A percentile compares a stretch with the other conserved stretches of the same genome.
Conservation (phyloP, 345 rosid species). For the Sapria himalayana region DNA sequence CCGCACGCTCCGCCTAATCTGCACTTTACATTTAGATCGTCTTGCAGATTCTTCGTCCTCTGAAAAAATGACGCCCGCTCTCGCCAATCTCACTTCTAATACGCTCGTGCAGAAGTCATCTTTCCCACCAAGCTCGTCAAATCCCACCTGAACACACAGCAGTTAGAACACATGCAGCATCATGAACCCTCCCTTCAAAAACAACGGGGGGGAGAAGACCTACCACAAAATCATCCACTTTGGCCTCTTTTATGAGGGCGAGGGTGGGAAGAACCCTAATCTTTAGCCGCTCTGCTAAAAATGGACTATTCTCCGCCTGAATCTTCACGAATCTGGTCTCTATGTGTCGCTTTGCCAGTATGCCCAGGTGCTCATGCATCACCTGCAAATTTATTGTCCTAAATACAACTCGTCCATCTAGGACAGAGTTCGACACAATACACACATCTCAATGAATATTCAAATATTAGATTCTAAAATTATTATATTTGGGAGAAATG, state of each 20-base stretch:
- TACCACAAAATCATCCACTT: constrained; percentile 97
- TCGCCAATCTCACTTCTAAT: constrained; percentile 76
- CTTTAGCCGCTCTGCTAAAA: constrained; percentile 81
- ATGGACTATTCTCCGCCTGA: constrained; percentile 97
- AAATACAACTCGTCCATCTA: too few relatives aligned
- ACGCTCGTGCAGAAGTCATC: constrained; percentile 88
- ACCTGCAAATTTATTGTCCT: constrained; percentile 36
- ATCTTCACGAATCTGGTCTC: constrained; percentile 92
- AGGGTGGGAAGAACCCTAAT: constrained; percentile 86
- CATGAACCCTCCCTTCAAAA: not conserved
- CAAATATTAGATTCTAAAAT: too few relatives aligned
- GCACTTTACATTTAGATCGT: constrained; percentile 24
- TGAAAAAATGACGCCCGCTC: constrained; percentile 53
- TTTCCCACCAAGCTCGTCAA: constrained; percentile 84
- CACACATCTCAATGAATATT: too few relatives aligned
- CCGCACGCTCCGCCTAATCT: constrained; percentile 48
- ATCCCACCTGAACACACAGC: constrained; percentile 48
- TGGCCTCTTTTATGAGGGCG: constrained; percentile 82
- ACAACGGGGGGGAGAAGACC: constrained; percentile 3
- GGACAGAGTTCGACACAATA: too few relatives aligned
- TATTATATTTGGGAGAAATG: too few relatives aligned
- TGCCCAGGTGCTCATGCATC: constrained; percentile 76
- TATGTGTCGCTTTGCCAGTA: constrained; percentile 71
- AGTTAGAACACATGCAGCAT: constrained; percentile 1
- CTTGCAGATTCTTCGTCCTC: constrained; percentile 67